Base-by-base conservation (phyloP, 805 yeast species). In the Trichomonascus vanleenenianus region DNA sequence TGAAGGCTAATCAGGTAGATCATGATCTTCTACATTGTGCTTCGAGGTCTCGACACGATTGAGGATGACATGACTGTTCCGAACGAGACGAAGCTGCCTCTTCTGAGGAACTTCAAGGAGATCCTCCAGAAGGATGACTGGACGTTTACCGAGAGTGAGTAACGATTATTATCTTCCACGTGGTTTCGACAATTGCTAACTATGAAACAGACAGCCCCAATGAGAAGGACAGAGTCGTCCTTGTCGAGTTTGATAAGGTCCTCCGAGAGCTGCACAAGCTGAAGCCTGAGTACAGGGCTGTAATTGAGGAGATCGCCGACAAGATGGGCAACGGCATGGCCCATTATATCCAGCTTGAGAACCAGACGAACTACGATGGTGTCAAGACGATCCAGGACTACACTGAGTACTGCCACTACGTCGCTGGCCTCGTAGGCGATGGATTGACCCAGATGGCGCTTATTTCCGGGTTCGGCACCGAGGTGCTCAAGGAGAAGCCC, bases 321-420 rank as follows among this genome's bases (percentile, higher is more conserved):
- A 73, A 82, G 63, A 93, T 93, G 98, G 98, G 97, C 47, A 79
- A 85, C 55, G 98, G 98, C 46, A 93, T 93, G 98, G 97, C 97
- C 30, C 88, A 86, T 59, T 93, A 89, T 65, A 79, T 85, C 44
- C 70, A 75, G 56, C 80, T 83, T 58, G 93, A 83, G 43, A 74
- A 81, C 51, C 56, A 56, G 39, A 85, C 85, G 68, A 87, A 86
- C 62, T 61, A 75, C 53, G 78, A 78, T 50, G 97, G 97, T 1
- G 81, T 93, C 40, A 70, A 69, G 41, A 86, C 96, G 1, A 62
- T 85, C 39, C 71, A 75, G 50, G 97, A 88, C 60, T 93, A 84
- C 62, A 89, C 93, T 61, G 71, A 83, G 50, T 93, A 93, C 70
- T 93, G 99, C 66, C 89, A 89, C 66, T 86, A 89, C 59, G 99